Conservation (phyloP, 345 rosid species). For the Murraya paniculata region DNA sequence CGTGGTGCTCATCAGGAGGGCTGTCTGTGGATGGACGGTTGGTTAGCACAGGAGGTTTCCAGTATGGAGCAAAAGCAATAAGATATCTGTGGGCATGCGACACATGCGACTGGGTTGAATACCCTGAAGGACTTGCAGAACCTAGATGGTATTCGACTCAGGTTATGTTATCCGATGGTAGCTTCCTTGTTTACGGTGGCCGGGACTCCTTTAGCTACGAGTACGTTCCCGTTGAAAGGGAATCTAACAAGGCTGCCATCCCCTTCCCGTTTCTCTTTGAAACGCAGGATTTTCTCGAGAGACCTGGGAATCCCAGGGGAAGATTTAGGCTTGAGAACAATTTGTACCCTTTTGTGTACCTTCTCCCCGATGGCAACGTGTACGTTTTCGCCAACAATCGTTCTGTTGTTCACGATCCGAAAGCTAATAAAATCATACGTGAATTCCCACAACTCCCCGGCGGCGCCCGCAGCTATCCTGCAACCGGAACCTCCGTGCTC, state of each 20-base stretch:
- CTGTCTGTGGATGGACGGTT: constrained; percentile 57
- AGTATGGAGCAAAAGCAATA: constrained; percentile 56
- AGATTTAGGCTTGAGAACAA: constrained; percentile 5
- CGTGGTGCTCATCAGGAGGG: constrained; percentile 99
- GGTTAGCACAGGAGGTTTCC: constrained; percentile 73
- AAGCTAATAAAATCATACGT: constrained; percentile 16
- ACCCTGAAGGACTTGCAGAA: constrained; percentile 51
- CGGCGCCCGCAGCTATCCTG: constrained; percentile 35
- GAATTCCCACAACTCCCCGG: constrained; percentile 29
- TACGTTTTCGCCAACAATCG: constrained; percentile 19
- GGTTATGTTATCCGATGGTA: constrained; percentile 63
- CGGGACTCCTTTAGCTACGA: constrained; percentile 67
- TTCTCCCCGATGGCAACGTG: constrained; percentile 33
- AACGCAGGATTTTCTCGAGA: constrained; percentile 24
- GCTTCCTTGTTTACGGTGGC: constrained; percentile 72
- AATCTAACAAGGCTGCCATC: constrained; percentile 28
- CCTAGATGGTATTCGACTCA: constrained; percentile 91
- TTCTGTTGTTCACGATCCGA: constrained; percentile 17
- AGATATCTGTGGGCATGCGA: constrained; percentile 40
- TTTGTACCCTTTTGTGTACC: constrained; percentile 18
- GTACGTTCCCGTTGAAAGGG: constrained; percentile 59
- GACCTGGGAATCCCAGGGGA: background rate
- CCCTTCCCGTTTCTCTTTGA: constrained; percentile 48
- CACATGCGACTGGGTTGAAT: constrained; percentile 60
- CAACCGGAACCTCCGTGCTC: constrained; percentile 22